Percentiles rank a stretch among this genome's conserved stretches.
These are phyloP conservation scores for Lachnellula willkommii DNA, from an alignment of 2,329 filamentous ascomycete genomes.

Conservation along the genomic window DNA sequence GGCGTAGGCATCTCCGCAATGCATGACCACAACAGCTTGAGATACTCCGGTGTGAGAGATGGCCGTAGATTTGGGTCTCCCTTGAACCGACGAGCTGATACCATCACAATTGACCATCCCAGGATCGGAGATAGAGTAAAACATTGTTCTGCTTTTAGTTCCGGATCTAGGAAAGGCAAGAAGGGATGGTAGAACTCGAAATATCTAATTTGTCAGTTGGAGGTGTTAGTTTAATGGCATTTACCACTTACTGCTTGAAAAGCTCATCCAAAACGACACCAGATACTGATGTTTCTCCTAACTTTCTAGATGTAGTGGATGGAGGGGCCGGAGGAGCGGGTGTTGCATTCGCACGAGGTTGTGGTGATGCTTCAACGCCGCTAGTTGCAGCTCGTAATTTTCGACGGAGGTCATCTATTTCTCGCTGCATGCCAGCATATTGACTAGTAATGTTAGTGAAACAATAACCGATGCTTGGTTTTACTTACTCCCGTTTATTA, in stretches of 20 bases:
- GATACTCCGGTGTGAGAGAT: slow-evolving; percentile 11
- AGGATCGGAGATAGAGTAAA: slow-evolving; percentile 54
- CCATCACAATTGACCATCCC: slow-evolving; percentile 63
- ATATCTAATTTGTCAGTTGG: slow-evolving; percentile 40
- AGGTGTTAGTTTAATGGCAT: slow-evolving; percentile 26
- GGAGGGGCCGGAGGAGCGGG: slow-evolving; percentile 34
- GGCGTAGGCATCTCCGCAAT: slow-evolving; percentile 19
- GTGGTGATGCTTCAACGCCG: slow-evolving; percentile 33
- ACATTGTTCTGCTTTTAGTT: slow-evolving; percentile 50
- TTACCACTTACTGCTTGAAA: slow-evolving; percentile 37
- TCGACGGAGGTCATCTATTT: slow-evolving; percentile 46
- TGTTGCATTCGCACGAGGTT: neutral
- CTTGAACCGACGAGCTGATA: slow-evolving; percentile 56
- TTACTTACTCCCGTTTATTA: slow-evolving; percentile 46
- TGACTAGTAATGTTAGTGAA: slow-evolving; percentile 37
- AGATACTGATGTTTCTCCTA: slow-evolving; percentile 10
- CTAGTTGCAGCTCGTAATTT: slow-evolving; percentile 41
- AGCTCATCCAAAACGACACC: slow-evolving; percentile 29
- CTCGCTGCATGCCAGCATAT: slow-evolving; percentile 59
- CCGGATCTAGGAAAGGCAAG: slow-evolving; percentile 55
- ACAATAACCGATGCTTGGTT: no score
- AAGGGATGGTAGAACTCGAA: slow-evolving; percentile 61
- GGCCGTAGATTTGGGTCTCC: slow-evolving; percentile 46
- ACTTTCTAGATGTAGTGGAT: slow-evolving; percentile 14
- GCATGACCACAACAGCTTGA: slow-evolving; percentile 19